Conservation (phyloP, 495 filamentous ascomycete species). For the Aspergillus ellipticus region DNA sequence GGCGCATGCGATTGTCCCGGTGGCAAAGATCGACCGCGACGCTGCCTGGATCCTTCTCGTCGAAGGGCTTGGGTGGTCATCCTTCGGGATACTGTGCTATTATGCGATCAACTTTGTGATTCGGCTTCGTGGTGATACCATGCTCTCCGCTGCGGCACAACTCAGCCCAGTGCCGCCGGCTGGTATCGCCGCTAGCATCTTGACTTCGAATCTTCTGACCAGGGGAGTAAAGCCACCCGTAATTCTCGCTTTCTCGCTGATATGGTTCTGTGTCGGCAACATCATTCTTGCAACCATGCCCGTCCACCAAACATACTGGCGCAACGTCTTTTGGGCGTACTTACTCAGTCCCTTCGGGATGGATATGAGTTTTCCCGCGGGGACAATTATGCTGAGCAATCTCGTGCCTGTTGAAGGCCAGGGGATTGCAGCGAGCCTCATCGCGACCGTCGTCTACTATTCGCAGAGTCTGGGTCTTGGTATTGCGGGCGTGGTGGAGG, state of each 20-base stretch:
- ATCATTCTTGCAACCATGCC: neutral
- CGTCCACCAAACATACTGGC: neutral
- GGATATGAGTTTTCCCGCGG: slow-evolving; percentile 58
- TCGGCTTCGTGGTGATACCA: too few species aligned
- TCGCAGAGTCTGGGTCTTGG: slow-evolving; percentile 58
- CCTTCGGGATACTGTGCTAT: too few species aligned
- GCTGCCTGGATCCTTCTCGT: too few species aligned
- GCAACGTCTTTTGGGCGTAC: neutral
- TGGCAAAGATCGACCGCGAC: too few species aligned
- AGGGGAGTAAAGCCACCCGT: too few species aligned
- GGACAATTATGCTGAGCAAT: slow-evolving; percentile 24
- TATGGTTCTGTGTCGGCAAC: neutral
- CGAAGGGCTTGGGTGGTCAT: too few species aligned
- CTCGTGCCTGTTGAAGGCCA: slow-evolving; percentile 31
- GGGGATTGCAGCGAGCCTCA: slow-evolving; percentile 51
- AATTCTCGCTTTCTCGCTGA: neutral
- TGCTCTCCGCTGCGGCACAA: too few species aligned
- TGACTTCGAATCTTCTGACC: too few species aligned
- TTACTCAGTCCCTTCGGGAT: slow-evolving; percentile 58
- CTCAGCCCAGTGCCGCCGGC: too few species aligned
- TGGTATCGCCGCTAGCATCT: too few species aligned
- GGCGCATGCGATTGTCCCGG: too few species aligned
- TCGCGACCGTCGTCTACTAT: slow-evolving; percentile 63
- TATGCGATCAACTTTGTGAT: too few species aligned
- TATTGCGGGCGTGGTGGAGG: slow-evolving; percentile 59